Percentiles rank a stretch among this genome's conserved stretches.
phyloP scores from a whole-genome alignment of 1,284 basidiomycete species.

The Calocybe gambosa region DNA sequence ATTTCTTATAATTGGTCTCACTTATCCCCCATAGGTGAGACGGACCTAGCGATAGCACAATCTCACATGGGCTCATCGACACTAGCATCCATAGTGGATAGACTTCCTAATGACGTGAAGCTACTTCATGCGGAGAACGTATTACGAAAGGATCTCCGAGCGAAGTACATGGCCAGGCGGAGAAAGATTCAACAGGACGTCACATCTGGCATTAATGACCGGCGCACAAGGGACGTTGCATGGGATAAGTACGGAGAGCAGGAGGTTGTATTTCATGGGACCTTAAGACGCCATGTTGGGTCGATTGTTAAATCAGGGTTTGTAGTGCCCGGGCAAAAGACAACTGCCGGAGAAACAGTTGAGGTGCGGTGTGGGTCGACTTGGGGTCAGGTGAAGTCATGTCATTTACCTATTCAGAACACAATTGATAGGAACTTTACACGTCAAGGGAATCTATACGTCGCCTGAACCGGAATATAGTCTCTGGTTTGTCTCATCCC shows the following conservation, averaged over 20 bases:
- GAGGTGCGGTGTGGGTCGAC: conserved; percentile 8
- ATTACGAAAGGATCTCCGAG: conserved; percentile 3
- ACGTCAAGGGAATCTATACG: conserved; percentile 8
- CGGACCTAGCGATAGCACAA: conserved; percentile 1
- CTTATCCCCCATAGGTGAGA: conserved; percentile 2
- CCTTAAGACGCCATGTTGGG: conserved; percentile 7
- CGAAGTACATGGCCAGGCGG: no score
- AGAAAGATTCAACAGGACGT: background rate
- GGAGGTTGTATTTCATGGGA: conserved; percentile 11
- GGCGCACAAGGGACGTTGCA: conserved; percentile 6
- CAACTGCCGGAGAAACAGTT: conserved; percentile 2
- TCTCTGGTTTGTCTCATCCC: conserved; percentile 2
- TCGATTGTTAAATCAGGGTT: conserved; percentile 11
- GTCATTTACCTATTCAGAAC: background rate
- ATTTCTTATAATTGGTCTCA: no score
- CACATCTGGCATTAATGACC: conserved; percentile 2
- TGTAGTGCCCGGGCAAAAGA: conserved; percentile 8
- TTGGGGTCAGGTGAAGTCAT: conserved; percentile 7
- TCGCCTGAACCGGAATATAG: conserved; percentile 7
- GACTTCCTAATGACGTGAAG: conserved; percentile 1
- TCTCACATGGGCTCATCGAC: conserved; percentile 6
- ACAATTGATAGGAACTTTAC: no score
- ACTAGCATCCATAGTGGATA: conserved; percentile 1
- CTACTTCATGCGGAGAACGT: conserved; percentile 10
- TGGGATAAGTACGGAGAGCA: conserved; percentile 8